Base-by-base conservation (phyloP, 148 eudicot species). In the Pharnaceum exiguum region DNA sequence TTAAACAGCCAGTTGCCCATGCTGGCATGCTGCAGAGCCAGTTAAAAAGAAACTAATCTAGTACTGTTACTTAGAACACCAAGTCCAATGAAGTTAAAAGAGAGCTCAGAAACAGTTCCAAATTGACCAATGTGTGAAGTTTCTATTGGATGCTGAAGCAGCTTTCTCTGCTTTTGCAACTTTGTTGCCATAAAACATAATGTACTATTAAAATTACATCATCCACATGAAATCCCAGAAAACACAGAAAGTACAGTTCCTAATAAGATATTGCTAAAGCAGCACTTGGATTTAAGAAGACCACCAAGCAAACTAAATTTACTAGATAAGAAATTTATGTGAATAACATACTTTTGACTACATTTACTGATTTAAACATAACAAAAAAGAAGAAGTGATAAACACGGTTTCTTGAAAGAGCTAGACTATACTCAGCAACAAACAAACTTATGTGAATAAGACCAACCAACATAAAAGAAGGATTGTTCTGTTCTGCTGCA, bases 151-250 rank as follows among this genome's bases (percentile, higher is more conserved):
- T 60, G 60, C 45, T 54, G 71, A 24, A 55, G 55, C 63, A 33
- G n/a, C 76, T 72, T 72, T 72, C 62, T 63, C 67, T 39, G n/a
- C 67, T 72, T 67, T 60, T 47, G 23, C 61, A 46, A 59, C 67
- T 43, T 55, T 59, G 36, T 48, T 7, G 32, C 46, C 15, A 19
- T 26, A 21, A 38, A 28, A 18, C 40, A 39, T 31, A 15, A 11
- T 5, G 13, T 25, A 39, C 18, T 51, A 7, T n/a, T 46, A 44
- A 10, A 15, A 56, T 37, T 25, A 26, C 48, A 27, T 48, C 56
- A 36, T 13, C 47, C 45, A 56, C 56, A 48, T 32, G 29, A 33
- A 47, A 47, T 30, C 48, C 55, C 46, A 60, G 51, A 39, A 36
- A 57, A 57, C 19, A 39, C 10, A 23, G 30, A 0, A n/a, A 16